Conservation (phyloP, 768 basidiomycete species). For the Strobilomyces dryophilus region DNA sequence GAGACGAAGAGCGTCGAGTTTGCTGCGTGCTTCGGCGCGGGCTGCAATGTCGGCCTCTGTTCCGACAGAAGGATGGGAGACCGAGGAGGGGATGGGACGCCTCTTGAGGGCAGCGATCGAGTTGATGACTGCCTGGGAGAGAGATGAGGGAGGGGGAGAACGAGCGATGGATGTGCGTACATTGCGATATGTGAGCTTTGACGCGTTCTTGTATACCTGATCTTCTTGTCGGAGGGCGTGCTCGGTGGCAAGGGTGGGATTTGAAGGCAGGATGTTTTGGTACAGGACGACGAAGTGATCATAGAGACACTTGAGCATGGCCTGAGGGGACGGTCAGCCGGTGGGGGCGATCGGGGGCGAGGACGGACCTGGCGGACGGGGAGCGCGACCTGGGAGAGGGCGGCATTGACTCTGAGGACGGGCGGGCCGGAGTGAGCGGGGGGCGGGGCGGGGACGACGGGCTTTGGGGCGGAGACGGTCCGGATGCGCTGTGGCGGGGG, state of each 20-base stretch:
- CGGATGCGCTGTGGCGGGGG: conserved; percentile 66
- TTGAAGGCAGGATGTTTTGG: conserved; percentile 43
- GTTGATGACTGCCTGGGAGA: conserved; percentile 45
- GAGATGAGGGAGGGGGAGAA: conserved; percentile 9
- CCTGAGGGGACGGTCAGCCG: conserved; percentile 33
- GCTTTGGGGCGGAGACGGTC: conserved; percentile 40
- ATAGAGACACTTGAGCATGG: conserved; percentile 71
- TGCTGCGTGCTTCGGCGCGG: conserved; percentile 52
- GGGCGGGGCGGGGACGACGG: conserved; percentile 29
- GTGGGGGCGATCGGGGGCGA: no score
- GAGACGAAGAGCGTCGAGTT: conserved; percentile 50
- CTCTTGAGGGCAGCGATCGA: conserved; percentile 50
- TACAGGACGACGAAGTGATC: conserved; percentile 73
- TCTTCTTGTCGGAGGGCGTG: conserved; percentile 82
- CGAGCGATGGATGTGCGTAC: conserved; percentile 37
- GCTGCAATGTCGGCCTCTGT: conserved; percentile 61
- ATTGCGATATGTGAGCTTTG: conserved; percentile 79
- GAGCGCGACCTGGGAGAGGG: conserved; percentile 66
- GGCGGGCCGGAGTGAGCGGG: conserved; percentile 47
- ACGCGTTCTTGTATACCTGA: conserved; percentile 70
- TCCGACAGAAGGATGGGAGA: conserved; percentile 70
- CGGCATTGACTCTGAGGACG: conserved; percentile 59
- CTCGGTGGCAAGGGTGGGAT: conserved; percentile 64
- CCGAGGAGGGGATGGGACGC: conserved; percentile 50
- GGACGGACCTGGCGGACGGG: conserved; percentile 66